A percentile compares a stretch with the other conserved stretches of the same genome.
phyloP scores from a whole-genome alignment of 768 basidiomycete species.

The Panus rudis region DNA sequence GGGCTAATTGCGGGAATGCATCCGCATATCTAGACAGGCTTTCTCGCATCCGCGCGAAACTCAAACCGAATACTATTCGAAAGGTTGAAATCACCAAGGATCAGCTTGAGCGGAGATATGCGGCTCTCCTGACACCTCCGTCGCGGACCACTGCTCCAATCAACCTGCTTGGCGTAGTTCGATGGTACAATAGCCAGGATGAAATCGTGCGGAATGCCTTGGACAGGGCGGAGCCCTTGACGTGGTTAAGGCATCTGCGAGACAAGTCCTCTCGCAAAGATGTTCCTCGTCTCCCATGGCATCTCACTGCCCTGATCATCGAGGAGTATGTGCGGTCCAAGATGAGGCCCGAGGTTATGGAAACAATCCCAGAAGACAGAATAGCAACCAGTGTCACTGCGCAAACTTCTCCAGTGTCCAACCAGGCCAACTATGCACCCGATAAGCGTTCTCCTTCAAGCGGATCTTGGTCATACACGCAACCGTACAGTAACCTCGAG shows the following conservation, averaged over 20 bases:
- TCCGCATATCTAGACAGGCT: conserved; percentile 43
- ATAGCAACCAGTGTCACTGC: conserved; percentile 9
- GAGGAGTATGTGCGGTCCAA: conserved; percentile 55
- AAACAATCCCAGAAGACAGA: conserved; percentile 39
- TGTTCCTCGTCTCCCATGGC: conserved; percentile 42
- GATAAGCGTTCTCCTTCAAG: conserved; percentile 17
- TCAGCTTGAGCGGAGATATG: conserved; percentile 62
- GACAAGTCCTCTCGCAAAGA: conserved; percentile 35
- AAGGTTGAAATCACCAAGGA: conserved; percentile 60
- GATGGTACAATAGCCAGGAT: conserved; percentile 56
- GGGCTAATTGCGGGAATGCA: conserved; percentile 4
- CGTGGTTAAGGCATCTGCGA: conserved; percentile 64
- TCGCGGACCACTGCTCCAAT: conserved; percentile 25
- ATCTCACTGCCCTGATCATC: conserved; percentile 60
- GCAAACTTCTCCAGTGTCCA: conserved; percentile 9
- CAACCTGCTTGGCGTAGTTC: conserved; percentile 44
- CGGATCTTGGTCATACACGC: conserved; percentile 23
- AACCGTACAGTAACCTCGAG: conserved; percentile 29
- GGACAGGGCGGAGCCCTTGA: conserved; percentile 61
- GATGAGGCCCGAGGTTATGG: conserved; percentile 28
- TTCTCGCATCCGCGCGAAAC: conserved; percentile 40
- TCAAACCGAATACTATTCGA: conserved; percentile 46
- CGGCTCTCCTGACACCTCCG: conserved; percentile 38
- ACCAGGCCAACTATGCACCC: conserved; percentile 11
- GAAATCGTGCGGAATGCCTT: conserved; percentile 40